Evolutionary conservation across 306 rosid genomes (phyloP), one percentile per base, ranked within the genome.

Genomic region (Cucurbita argyrosperma): DNA sequence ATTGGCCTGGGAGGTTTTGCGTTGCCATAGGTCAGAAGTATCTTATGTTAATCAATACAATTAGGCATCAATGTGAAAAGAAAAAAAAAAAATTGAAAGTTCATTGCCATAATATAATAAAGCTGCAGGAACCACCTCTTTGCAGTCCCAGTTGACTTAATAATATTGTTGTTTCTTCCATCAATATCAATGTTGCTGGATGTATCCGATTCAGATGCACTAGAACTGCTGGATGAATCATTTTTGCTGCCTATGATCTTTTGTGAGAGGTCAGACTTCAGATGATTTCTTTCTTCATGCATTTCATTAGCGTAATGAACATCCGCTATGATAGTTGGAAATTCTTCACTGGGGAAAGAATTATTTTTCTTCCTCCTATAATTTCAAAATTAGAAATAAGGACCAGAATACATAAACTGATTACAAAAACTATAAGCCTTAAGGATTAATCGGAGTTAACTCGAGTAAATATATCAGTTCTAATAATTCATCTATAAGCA

Each of bases 351-450:
- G n/a, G 82, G 66, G 69, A 83, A 80, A 79, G 77, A 78, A 78
- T 84, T 91, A 78, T 47, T 89, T 87, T 83, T 89, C 90, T 91
- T 91, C 86, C 80, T 80, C 84, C 97, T 91, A 82, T 51, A 50
- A 82, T 21, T 47, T 70, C 5, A 51, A 50, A 49, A 74, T 74
- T 57, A 69, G 43, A 82, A 13, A 79, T 46, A 60, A 73, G 66
- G 19, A 38, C 64, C 65, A 72, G 39, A 40, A 54, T 8, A 71
- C 76, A 51, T 70, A 35, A 15, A 70, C 43, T 15, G 60, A n/a
- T 15, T 35, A 47, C 59, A 30, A 49, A 30, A 50, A 51, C 5
- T 70, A 70, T 70, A 14, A 47, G 74, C 43, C 6, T 23, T 4
- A 68, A 47, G 43, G 19, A 66, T 52, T 19, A 66, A 18, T 43